phyloP scores from a whole-genome alignment of 2,329 filamentous ascomycete species.

The Hymenoscyphus albidus region DNA sequence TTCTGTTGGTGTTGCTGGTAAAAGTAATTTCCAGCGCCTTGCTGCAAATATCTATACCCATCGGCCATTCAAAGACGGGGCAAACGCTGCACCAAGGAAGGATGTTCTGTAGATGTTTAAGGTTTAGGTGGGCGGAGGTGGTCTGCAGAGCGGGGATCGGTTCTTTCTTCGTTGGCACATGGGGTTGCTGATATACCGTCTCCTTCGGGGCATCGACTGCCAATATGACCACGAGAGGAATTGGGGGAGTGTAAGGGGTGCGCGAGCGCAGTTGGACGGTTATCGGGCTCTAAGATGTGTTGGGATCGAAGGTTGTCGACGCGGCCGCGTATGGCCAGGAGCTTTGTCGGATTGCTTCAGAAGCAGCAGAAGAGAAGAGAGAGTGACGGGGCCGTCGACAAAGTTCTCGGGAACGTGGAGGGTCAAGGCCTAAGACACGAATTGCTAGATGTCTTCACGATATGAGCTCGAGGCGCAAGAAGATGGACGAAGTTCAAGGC shows the following conservation, averaged over 20 bases:
- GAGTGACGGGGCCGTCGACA: not conserved
- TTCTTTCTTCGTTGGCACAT: constrained; percentile 37
- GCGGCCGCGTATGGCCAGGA: constrained; percentile 7
- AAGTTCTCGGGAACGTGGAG: not conserved
- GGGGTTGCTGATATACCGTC: constrained; percentile 27
- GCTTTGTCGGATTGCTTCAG: constrained; percentile 8
- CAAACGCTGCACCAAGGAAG: constrained; percentile 22
- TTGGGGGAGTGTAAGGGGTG: constrained; percentile 13
- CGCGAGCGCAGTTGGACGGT: constrained; percentile 5
- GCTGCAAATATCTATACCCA: constrained; percentile 62
- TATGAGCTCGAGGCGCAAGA: constrained; percentile 13
- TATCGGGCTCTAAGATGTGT: not conserved
- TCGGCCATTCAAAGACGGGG: constrained; percentile 52
- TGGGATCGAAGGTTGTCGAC: not conserved
- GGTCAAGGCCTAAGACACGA: not conserved
- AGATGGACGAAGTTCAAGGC: not conserved
- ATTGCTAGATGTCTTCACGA: not conserved
- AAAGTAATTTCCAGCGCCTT: constrained; percentile 55
- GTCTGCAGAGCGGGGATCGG: constrained; percentile 29
- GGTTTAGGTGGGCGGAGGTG: constrained; percentile 25
- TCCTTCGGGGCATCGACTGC: constrained; percentile 27
- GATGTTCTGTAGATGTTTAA: constrained; percentile 8
- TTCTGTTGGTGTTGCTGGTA: constrained; percentile 46
- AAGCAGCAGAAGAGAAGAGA: not conserved
- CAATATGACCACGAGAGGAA: constrained; percentile 8